Evolutionary conservation across 176 grass and related monocot genomes (phyloP), one percentile per base, ranked within the genome.

Genomic region (Hordeum vulgare): DNA sequence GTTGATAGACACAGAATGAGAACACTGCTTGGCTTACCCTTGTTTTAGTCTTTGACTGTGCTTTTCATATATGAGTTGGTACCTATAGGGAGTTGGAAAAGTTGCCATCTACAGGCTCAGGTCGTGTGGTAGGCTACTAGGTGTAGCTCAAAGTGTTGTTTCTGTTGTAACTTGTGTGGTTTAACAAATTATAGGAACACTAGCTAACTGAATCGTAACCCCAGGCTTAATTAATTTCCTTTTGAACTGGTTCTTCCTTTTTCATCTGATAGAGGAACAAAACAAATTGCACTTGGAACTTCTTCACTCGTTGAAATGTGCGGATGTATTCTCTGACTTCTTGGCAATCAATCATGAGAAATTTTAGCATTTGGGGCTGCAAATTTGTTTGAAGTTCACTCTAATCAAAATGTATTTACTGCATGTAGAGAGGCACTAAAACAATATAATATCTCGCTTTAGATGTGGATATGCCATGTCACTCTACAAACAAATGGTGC

Each of bases 321-420:
- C 33, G 29, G 44, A 56, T 81, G 13, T 81, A 11, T 81, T 75
- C 66, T 81, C 51, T 76, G 53, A 68, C 66, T 75, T 81, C n/a
- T 67, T 40, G 65, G 85, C 61, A 45, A 82, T 69, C 62, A 15
- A 82, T 11, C 62, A 26, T 76, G 47, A 77, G 35, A 68, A 42
- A 68, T 26, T 35, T 66, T 76, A 10, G 37, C 15, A 77, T 42
- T 49, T 45, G 26, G 45, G 47, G 21, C n/a, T 59, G 47, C 33
- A 76, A 68, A 17, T 13, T 66, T 20, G 4, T 67, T 64, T 75
- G 21, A 81, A 57, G 34, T 73, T 17, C 82, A 56, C 14, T 37
- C 37, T 56, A 21, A 23, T 61, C 35, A 69, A 87, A 87, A 37
- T 69, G 20, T 81, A 17, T 66, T 75, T 66, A 71, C 75, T 71